These are phyloP conservation scores for Schrenkiella parvula DNA, from an alignment of 345 rosid genomes.

Conservation along the genomic window DNA sequence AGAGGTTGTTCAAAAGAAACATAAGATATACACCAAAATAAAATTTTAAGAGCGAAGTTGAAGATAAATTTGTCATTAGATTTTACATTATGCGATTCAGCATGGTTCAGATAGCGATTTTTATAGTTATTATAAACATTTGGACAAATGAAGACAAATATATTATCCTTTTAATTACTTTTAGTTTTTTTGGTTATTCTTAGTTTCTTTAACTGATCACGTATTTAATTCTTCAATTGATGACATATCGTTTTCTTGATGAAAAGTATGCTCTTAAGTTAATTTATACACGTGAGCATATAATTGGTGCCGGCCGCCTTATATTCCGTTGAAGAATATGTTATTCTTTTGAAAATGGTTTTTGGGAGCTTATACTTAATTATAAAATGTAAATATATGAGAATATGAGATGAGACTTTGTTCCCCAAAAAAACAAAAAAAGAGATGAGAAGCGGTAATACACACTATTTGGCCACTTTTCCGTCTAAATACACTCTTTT, in stretches of 20 bases:
- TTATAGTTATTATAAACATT: no score
- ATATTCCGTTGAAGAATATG: neutral
- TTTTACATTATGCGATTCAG: no score
- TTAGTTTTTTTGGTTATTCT: no score
- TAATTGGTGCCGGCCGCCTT: conserved; percentile 14
- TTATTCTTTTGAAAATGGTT: neutral
- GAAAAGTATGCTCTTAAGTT: neutral
- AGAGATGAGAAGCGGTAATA: neutral
- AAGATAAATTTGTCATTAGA: no score
- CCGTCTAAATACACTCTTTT: conserved; percentile 11
- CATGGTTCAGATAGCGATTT: no score
- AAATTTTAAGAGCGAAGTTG: no score
- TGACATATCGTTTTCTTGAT: neutral
- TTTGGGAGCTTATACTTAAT: neutral
- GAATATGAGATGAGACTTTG: neutral
- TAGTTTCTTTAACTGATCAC: neutral
- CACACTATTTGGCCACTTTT: conserved; percentile 7
- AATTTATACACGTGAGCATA: conserved; percentile 5
- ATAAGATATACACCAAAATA: no score
- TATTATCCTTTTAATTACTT: no score
- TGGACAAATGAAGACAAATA: no score
- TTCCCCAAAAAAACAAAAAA: no score
- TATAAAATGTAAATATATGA: neutral
- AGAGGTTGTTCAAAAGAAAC: no score
- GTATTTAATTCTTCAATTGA: neutral